Conservation (phyloP, 495 filamentous ascomycete genomes). For the Talaromyces wortmannii region DNA sequence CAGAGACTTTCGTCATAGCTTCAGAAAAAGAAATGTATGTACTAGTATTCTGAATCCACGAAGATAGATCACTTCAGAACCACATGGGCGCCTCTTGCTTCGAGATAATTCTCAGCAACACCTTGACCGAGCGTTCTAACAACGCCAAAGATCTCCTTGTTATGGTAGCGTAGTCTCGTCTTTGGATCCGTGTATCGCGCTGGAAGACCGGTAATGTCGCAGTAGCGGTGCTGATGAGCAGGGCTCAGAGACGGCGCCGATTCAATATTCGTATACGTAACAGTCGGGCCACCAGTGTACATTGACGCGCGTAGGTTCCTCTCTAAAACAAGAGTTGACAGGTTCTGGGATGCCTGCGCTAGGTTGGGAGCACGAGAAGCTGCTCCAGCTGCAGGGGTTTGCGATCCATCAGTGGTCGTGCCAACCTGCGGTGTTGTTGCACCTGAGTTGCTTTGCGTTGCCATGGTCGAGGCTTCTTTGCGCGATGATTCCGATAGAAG, state of each 20-base stretch:
- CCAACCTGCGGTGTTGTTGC: conserved; percentile 61
- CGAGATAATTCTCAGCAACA: conserved; percentile 78
- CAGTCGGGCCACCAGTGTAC: conserved; percentile 51
- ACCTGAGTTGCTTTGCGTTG: conserved; percentile 77
- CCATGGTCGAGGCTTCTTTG: conserved; percentile 72
- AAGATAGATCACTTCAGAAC: conserved; percentile 64
- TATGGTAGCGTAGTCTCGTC: conserved; percentile 80
- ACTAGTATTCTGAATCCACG: not conserved
- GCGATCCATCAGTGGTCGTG: conserved; percentile 41
- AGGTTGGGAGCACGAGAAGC: conserved; percentile 57
- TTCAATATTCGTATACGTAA: conserved; percentile 94
- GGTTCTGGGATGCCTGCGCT: conserved; percentile 73
- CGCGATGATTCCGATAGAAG: conserved; percentile 85
- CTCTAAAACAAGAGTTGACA: conserved; percentile 80
- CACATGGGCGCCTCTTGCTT: conserved; percentile 83
- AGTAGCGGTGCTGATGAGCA: conserved; percentile 73
- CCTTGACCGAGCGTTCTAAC: conserved; percentile 71
- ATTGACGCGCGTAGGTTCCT: conserved; percentile 44
- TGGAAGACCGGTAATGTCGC: conserved; percentile 87
- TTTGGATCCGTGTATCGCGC: conserved; percentile 91
- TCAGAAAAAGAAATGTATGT: not conserved
- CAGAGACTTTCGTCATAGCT: not conserved
- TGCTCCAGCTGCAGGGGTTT: conserved; percentile 47
- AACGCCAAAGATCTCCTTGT: conserved; percentile 80
- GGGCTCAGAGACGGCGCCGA: conserved; percentile 75